Evolutionary conservation across 2,329 filamentous ascomycete species (phyloP).

Genomic region (Helotiales sp.): DNA sequence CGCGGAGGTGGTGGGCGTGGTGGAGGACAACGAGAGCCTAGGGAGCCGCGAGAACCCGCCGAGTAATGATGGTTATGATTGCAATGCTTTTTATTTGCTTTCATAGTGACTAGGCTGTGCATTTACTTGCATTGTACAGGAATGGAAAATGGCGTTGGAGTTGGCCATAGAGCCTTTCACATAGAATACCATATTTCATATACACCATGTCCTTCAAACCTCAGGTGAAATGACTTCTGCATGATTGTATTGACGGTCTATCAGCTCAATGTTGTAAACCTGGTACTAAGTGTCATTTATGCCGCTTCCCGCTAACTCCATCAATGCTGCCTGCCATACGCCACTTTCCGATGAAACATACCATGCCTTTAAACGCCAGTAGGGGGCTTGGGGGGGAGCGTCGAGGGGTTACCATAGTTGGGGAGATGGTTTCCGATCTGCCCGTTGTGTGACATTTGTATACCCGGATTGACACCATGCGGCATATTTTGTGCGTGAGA

Average conservation of each 20-base stretch:
- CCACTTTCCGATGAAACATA: constrained; percentile 33
- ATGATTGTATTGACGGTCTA: constrained; percentile 31
- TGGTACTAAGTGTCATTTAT: constrained; percentile 32
- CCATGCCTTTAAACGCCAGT: constrained; percentile 37
- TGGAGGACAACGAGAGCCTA: constrained; percentile 45
- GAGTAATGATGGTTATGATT: constrained; percentile 19
- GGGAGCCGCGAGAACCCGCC: constrained; percentile 51
- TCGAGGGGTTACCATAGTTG: constrained; percentile 55
- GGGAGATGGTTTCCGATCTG: constrained; percentile 48
- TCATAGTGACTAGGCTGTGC: constrained; percentile 28
- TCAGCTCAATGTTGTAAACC: constrained; percentile 33
- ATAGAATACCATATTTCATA: constrained; percentile 31
- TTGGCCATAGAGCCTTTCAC: constrained; percentile 47
- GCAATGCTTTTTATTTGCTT: constrained; percentile 1
- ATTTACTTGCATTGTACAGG: constrained; percentile 35
- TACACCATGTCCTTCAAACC: neutral
- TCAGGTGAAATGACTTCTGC: neutral
- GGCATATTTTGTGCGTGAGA: constrained; percentile 20
- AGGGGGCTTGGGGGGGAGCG: constrained; percentile 55
- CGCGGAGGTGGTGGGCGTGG: constrained; percentile 51
- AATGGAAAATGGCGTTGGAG: constrained; percentile 42
- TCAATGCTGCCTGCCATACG: constrained; percentile 37
- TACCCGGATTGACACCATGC: constrained; percentile 26
- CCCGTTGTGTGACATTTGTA: constrained; percentile 30
- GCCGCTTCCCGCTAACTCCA: constrained; percentile 34